Base-by-base conservation (phyloP, 257 asterid species). In the Salvia hispanica region DNA sequence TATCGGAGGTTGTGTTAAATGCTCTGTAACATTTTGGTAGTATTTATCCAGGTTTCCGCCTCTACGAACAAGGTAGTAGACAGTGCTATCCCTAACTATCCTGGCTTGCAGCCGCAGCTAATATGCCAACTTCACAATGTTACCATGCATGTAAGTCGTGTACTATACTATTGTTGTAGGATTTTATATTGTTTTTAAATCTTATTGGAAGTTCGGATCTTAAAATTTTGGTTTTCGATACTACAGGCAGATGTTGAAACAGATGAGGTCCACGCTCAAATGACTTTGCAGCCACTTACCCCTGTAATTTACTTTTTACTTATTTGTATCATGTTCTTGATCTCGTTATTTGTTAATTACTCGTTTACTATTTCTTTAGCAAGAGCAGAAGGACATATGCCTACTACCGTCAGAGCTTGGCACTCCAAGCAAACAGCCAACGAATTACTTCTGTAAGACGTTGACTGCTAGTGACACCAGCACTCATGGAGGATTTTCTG, bases 401-500 rank as follows among this genome's bases (percentile, higher is more conserved):
- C 82, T 90, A 60, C 79, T 89, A 16, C 97, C 97, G 33, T 84
- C 93, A 18, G 98, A 92, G 79, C 96, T 92, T 43, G 96, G 96
- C 74, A 53, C 79, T 25, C 81, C 93, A 25, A 92, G 97, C 87
- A 92, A 92, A 77, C 98, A 92, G 65, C 96, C 98, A n/a, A 84
- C 95, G 4, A 92, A 92, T 62, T 91, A 88, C 79, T 91, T 91
- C 79, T 91, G 97, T 66, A 91, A 91, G 81, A 91, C 97, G 15
- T 75, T 91, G 79, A 91, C 97, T 28, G 97, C 97, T 61, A 88
- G 96, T 62, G 97, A 91, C 77, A 91, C 98, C 25, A 92, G 98
- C 72, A 92, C 98, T 55, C 98, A 92, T 80, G 98, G 98, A 63
- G 98, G 98, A 75, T 92, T 92, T 77, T 92, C 98, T 48, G 97